Evolutionary conservation across 73 alveolate genomes (phyloP), one percentile per base, ranked within the genome.

Genomic region (Paramecium octaurelia): DNA sequence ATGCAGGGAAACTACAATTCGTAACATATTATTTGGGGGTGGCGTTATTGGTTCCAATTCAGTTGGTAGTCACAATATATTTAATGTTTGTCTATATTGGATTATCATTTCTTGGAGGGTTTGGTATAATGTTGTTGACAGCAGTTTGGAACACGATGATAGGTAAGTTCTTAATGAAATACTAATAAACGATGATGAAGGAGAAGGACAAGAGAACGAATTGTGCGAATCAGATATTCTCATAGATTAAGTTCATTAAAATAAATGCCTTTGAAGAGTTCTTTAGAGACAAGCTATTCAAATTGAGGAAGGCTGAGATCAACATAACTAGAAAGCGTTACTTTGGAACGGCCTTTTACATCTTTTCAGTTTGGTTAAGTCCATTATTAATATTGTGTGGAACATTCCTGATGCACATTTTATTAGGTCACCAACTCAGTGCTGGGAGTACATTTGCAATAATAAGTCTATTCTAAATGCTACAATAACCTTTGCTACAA

Each of bases 211-310:
- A 44, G 10, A 68, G 94, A 46, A 89, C 88, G 29, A 89, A 46
- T 42, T 70, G 68, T 35, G 76, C 92, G n/a, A 70, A 58, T 64
- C 42, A 89, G 42, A 71, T 83, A 27, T 89, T 89, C 29, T 24
- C 86, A 18, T 89, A 58, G 31, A 89, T 89, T 6, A 89, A 89
- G 71, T 89, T 69, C 40, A 89, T 89, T 60, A 89, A 89, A 46
- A 83, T 83, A 69, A 89, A 89, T 89, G 94, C 85, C 1, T 71
- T 71, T 23, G 94, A 89, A 46, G 86, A 89, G 14, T 83, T 70
- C 23, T 89, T 89, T 21, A 70, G 68, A 34, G 94, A 89, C 5
- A 89, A 70, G 12, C 20, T 89, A 40, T 77, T 70, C 73, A 40
- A 71, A 23, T 44, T 70, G 16, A 69, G 94, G 20, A 46, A 69